A percentile compares a stretch with the other conserved stretches of the same genome.
Conservation (phyloP, 345 rosid genomes). For the Corchorus olitorius region DNA sequence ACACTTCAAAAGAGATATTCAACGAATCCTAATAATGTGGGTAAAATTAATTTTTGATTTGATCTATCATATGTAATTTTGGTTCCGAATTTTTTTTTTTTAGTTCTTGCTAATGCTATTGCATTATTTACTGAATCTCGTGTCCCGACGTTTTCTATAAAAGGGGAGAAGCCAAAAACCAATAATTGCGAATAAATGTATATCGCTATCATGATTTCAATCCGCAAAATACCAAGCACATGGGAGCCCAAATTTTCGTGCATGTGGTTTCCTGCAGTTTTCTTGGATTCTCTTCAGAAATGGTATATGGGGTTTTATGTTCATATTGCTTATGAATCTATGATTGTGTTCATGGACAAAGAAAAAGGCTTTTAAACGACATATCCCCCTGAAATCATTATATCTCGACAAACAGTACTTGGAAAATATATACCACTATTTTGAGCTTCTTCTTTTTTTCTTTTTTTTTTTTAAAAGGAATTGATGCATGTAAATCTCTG, state of each 20-base stretch:
- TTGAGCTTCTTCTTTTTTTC: background rate
- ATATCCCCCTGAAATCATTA: background rate
- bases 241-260: constrained; percentile 1
- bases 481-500: background rate
- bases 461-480: background rate
- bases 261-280: background rate
- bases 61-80: too few species aligned
- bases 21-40: too few species aligned
- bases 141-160: background rate
- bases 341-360: background rate
- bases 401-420: background rate
- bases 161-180: background rate
- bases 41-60: too few species aligned
- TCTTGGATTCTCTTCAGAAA: background rate
- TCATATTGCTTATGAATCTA: background rate
- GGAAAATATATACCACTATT: background rate
- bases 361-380: background rate
- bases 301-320: background rate
- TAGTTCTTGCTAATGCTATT: too few species aligned
- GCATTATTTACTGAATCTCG: too few species aligned
- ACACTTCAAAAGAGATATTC: too few species aligned
- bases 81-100: too few species aligned
- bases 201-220: background rate
- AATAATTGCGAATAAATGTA: background rate
- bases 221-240: background rate